Evolutionary conservation across 306 rosid species (phyloP), one percentile per base, ranked within the genome.

Genomic region (Parietaria judaica): DNA sequence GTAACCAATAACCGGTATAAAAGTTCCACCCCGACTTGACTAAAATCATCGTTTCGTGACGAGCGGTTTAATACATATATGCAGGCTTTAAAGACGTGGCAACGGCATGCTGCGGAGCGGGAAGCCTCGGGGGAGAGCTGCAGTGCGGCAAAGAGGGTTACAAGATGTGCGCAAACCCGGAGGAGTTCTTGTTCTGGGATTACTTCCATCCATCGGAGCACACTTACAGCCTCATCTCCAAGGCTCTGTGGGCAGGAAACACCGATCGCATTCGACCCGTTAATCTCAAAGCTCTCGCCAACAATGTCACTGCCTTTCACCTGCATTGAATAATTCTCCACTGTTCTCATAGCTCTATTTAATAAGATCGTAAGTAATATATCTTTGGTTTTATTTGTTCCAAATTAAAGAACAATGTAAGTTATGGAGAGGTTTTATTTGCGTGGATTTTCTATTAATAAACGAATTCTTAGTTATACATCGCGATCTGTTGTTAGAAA

Each of bases 181-280:
- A 52, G 56, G 16, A 41, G 14, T 75, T 60, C 56, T 53, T 79
- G 66, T 72, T 76, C 11, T 80, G 81, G 79, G 79, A 80, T 57
- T 69, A 4, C 38, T 72, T 76, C 46, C 74, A 80, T 51, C 84
- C 81, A 17, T 37, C 84, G 0, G 71, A 76, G 31, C 84, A 59
- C 1, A 11, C 76, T 35, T 76, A 80, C 61, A 23, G 58, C 41
- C 68, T 80, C 44, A 15, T 76, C 54, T 49, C 80, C 13, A 57
- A 64, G 64, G 75, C 70, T n/a, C 62, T 76, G 4, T 72, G 81
- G 81, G 58, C 8, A 0, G 84, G 81, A 31, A 47, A 48, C 7
- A 11, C 14, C 10, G 11, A 51, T 36, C 58, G 15, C 14, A 62
- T 76, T 3, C 65, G 74, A 36, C 81, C 81, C 9, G 6, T 66